phyloP scores from a whole-genome alignment of 1,284 basidiomycete genomes.

The Pholiota adiposa region DNA sequence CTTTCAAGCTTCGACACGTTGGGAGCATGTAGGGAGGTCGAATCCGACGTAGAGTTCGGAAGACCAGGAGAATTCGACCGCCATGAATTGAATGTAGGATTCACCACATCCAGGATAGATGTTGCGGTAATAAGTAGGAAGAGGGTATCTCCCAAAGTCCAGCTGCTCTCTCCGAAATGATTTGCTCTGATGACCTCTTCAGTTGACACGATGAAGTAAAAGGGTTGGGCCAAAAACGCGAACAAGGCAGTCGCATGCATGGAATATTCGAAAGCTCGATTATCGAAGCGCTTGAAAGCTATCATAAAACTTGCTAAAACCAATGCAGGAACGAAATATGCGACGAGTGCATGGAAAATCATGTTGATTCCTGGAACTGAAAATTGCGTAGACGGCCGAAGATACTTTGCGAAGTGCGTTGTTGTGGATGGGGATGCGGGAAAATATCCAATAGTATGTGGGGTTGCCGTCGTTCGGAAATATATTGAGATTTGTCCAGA shows the following conservation, averaged over 20 bases:
- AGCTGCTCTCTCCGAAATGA: background rate
- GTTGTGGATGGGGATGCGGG: background rate
- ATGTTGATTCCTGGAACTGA: background rate
- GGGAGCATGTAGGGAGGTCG: no score
- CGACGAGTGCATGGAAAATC: background rate
- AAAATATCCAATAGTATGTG: background rate
- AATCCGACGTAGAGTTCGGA: no score
- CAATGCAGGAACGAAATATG: background rate
- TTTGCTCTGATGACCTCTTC: background rate
- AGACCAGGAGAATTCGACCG: background rate
- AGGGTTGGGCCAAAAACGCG: background rate
- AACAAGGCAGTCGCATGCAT: background rate
- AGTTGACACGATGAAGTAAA: background rate
- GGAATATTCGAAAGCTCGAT: background rate
- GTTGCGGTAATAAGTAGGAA: background rate
- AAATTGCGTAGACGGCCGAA: background rate
- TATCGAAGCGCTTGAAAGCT: background rate
- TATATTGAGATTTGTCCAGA: background rate
- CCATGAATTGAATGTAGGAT: background rate
- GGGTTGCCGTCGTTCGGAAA: background rate
- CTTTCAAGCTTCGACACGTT: no score
- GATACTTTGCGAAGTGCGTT: background rate
- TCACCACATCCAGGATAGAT: background rate
- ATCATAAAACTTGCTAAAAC: background rate
- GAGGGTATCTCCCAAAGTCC: background rate